Evolutionary conservation across 2,329 filamentous ascomycete species (phyloP).

Genomic region (Amauroascus niger): DNA sequence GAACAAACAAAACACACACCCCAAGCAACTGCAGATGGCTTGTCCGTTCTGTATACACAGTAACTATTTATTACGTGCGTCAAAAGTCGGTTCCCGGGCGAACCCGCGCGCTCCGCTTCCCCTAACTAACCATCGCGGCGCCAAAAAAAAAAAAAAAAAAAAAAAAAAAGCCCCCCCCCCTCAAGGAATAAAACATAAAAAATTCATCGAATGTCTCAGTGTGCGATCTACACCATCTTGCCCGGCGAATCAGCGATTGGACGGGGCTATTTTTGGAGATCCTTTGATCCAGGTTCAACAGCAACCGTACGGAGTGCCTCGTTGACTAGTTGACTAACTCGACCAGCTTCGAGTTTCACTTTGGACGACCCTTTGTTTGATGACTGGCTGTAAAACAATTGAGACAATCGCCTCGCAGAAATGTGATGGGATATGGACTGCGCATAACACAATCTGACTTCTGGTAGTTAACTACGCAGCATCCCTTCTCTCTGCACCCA

Average conservation of each 20-base stretch:
- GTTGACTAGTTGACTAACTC: too few relatives aligned
- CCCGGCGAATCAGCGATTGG: slow-evolving; percentile 7
- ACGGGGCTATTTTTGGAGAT: slow-evolving; percentile 1
- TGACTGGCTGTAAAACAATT: background rate
- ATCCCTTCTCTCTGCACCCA: too few relatives aligned
- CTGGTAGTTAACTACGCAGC: too few relatives aligned
- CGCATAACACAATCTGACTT: too few relatives aligned
- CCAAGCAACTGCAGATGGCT: too few relatives aligned
- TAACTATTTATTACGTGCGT: too few relatives aligned
- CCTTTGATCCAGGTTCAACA: background rate
- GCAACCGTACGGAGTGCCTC: background rate
- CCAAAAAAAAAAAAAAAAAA: background rate
- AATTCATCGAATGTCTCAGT: slow-evolving; percentile 2
- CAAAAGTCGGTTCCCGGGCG: background rate
- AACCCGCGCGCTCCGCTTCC: background rate
- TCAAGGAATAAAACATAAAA: background rate
- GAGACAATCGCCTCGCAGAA: too few relatives aligned
- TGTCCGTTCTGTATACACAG: too few relatives aligned
- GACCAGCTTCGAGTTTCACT: background rate
- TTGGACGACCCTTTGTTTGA: background rate
- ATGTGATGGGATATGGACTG: too few relatives aligned
- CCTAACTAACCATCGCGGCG: background rate
- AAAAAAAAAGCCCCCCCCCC: too few relatives aligned
- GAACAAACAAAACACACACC: too few relatives aligned
- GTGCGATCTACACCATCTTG: slow-evolving; percentile 1